A percentile compares a stretch with the other conserved stretches of the same genome.
phyloP scores from a whole-genome alignment of 768 basidiomycete species.

The Terana coerulea region DNA sequence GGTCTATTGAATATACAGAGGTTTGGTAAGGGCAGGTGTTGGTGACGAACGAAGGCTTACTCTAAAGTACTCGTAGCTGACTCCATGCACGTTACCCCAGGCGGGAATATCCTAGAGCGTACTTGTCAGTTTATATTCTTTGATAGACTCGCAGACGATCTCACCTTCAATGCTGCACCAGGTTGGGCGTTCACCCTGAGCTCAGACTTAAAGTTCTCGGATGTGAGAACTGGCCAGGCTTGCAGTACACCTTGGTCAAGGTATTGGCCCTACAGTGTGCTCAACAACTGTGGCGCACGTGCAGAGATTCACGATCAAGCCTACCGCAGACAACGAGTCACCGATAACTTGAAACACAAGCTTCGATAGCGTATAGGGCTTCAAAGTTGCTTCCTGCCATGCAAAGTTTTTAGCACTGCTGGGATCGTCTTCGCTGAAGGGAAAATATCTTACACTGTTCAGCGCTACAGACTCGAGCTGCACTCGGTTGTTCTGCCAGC shows the following conservation, averaged over 20 bases:
- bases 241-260: slow-evolving; percentile 50
- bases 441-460: slow-evolving; percentile 34
- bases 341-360: slow-evolving; percentile 55
- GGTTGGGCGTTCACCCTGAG: slow-evolving; percentile 51
- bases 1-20: slow-evolving; percentile 35
- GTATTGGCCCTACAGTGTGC: slow-evolving; percentile 44
- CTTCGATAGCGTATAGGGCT: slow-evolving; percentile 41
- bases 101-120: slow-evolving; percentile 43
- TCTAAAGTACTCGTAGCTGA: slow-evolving; percentile 48
- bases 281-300: neutral
- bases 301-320: too few species aligned
- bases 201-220: slow-evolving; percentile 50
- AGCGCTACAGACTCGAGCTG: slow-evolving; percentile 45
- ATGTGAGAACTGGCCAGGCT: slow-evolving; percentile 53
- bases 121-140: neutral
- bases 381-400: slow-evolving; percentile 40
- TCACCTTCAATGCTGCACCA: slow-evolving; percentile 45
- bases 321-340: slow-evolving; percentile 52
- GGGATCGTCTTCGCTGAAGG: too few species aligned
- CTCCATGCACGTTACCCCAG: slow-evolving; percentile 50
- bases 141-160: slow-evolving; percentile 5
- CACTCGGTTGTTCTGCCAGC: slow-evolving; percentile 58
- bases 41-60: slow-evolving; percentile 22
- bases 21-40: neutral
- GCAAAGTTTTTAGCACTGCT: neutral